These are phyloP conservation scores for Lentinula novae-zelandiae DNA, from an alignment of 1,284 basidiomycete genomes.

Conservation along the genomic window DNA sequence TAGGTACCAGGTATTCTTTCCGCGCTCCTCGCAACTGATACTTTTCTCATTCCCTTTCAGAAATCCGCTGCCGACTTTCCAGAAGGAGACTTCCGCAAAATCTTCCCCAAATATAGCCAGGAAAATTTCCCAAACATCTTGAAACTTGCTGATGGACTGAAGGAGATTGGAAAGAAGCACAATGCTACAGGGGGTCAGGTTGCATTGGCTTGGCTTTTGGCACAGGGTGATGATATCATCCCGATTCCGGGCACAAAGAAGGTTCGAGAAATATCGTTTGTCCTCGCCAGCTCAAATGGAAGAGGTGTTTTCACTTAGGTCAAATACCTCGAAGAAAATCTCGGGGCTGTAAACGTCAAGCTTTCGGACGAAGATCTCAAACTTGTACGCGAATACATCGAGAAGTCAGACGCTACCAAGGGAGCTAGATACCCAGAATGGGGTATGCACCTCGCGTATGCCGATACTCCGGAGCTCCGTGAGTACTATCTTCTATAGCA, in stretches of 20 bases:
- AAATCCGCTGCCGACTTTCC: conserved; percentile 49
- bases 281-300: not conserved
- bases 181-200: conserved; percentile 39
- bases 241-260: conserved; percentile 38
- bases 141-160: conserved; percentile 33
- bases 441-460: not conserved
- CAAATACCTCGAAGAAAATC: conserved; percentile 19
- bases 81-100: conserved; percentile 41
- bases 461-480: conserved; percentile 3
- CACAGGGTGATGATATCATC: conserved; percentile 36
- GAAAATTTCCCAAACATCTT: conserved; percentile 44
- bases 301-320: conserved; percentile 6
- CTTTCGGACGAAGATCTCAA: conserved; percentile 16
- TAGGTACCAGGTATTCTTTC: not conserved
- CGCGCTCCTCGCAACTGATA: not conserved
- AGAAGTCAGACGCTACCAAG: conserved; percentile 15
- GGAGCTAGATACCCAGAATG: conserved; percentile 12
- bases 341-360: conserved; percentile 13
- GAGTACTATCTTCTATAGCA: not conserved
- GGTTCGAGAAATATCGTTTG: not conserved
- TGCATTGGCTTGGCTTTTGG: conserved; percentile 43
- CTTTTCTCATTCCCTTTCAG: conserved; percentile 21
- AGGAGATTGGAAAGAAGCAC: conserved; percentile 29
- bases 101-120: conserved; percentile 31
- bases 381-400: conserved; percentile 14